Evolutionary conservation across 1,284 basidiomycete genomes (phyloP), one percentile per base, ranked within the genome.

Genomic region (Coriolopsis trogii): DNA sequence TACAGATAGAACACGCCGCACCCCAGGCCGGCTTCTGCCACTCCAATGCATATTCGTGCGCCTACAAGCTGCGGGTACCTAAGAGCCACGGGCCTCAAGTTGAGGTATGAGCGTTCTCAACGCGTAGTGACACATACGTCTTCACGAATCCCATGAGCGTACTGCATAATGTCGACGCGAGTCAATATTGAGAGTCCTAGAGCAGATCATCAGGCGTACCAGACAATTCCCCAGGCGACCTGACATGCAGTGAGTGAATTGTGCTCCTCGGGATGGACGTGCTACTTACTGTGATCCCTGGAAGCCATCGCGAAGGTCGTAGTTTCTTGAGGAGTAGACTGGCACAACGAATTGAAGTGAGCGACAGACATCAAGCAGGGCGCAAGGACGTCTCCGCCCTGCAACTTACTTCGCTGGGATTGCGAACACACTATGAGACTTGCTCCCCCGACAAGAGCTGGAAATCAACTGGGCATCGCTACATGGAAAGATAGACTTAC

Each of bases 21-120:
- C 55, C 85, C 84, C n/a, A 87, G 64, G 16, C 55, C 86, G 5
- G 83, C 80, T 65, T 89, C 87, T 0, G 84, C 77, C 0, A 87
- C 63, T 2, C 87, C 86, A 1, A 88, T 76, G 48, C 72, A 80
- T 3, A 81, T 72, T 23, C 80, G 80, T 15, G 73, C 74, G 13
- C 77, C 84, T 10, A 85, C 74, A 4, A 87, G 75, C 61, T 86
- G 77, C 25, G 74, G 75, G 59, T 82, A 86, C 38, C 81, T 84
- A 46, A 15, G n/a, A 37, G 42, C 29, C 25, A 9, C 38, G 25
- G 41, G 18, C 29, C 47, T 25, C 23, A 3, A 25, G 24, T 16
- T 15, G 4, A 7, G 20, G 6, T 20, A 4, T 7, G 15, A 28
- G 40, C 36, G 24, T 46, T 18, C 26, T 28, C n/a, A 47, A 39